phyloP scores from a whole-genome alignment of 2,329 filamentous ascomycete genomes.

The Aspergillus thermomutatus region DNA sequence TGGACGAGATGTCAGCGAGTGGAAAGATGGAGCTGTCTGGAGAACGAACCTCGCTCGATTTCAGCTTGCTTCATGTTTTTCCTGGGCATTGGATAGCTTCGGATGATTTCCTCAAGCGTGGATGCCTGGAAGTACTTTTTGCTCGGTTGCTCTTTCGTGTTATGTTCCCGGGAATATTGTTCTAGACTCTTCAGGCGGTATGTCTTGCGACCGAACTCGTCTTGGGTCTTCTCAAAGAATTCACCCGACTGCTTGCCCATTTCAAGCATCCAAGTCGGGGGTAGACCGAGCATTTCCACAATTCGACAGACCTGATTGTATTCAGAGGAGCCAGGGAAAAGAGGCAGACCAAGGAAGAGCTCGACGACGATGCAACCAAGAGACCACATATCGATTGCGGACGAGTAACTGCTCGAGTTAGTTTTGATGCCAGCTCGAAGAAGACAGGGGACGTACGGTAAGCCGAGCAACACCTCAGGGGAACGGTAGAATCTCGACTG shows the following conservation, averaged over 20 bases:
- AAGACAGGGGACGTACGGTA: constrained; percentile 56
- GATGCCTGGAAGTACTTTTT: constrained; percentile 99
- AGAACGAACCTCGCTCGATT: constrained; percentile 76
- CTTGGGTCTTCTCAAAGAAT: constrained; percentile 89
- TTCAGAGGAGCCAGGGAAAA: constrained; percentile 96
- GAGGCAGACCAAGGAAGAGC: constrained; percentile 85
- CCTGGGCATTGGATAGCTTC: constrained; percentile 94
- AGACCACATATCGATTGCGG: constrained; percentile 99
- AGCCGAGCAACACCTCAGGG: constrained; percentile 88
- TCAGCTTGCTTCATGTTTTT: constrained; percentile 99
- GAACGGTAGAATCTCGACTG: constrained; percentile 98
- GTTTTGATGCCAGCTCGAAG: constrained; percentile 11
- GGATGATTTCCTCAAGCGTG: constrained; percentile 93
- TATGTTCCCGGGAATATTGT: constrained; percentile 92
- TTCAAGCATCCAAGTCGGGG: constrained; percentile 98
- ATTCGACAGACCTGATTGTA: constrained; percentile 98
- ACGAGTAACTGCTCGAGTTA: constrained; percentile 66
- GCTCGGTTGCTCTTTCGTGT: constrained; percentile 96
- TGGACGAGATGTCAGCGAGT: constrained; percentile 41
- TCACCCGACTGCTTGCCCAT: constrained; percentile 97
- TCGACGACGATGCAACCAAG: constrained; percentile 97
- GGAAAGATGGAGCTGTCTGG: not conserved
- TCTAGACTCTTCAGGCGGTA: constrained; percentile 97
- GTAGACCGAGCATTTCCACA: constrained; percentile 95
- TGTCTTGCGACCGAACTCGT: constrained; percentile 87